These are phyloP conservation scores for Trichoderma sp. DNA, from an alignment of 2,329 filamentous ascomycete genomes.

Conservation along the genomic window DNA sequence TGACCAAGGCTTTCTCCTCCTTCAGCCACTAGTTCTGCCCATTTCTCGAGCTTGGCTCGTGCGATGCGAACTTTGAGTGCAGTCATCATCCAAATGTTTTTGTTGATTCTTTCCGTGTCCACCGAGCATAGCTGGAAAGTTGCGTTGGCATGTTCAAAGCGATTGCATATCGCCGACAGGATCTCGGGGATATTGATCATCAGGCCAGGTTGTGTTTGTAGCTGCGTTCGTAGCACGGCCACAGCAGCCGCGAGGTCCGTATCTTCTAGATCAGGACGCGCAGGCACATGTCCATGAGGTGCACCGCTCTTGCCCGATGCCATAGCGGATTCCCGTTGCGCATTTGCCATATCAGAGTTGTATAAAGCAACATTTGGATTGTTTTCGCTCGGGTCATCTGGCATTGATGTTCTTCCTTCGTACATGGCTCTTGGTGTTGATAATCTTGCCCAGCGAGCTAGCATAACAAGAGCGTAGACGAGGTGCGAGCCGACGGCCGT, in stretches of 20 bases:
- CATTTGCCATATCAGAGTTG: constrained; percentile 29
- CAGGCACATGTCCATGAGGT: not conserved
- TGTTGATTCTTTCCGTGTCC: constrained; percentile 41
- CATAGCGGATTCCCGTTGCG: constrained; percentile 8
- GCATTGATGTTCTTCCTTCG: constrained; percentile 32
- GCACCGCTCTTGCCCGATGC: not conserved
- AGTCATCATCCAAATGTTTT: constrained; percentile 52
- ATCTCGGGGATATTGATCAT: constrained; percentile 49
- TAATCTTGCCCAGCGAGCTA: constrained; percentile 54
- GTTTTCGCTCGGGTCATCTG: constrained; percentile 30
- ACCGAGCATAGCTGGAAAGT: constrained; percentile 38
- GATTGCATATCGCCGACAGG: constrained; percentile 43
- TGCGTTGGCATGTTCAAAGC: constrained; percentile 48
- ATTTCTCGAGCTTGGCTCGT: constrained; percentile 49
- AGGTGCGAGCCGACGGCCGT: constrained; percentile 49
- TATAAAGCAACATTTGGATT: constrained; percentile 29
- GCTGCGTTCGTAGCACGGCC: constrained; percentile 43
- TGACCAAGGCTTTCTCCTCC: constrained; percentile 36
- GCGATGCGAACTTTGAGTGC: constrained; percentile 51
- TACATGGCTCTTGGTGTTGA: constrained; percentile 41
- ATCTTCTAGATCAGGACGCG: constrained; percentile 37
- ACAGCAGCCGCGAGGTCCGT: constrained; percentile 45
- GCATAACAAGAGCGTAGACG: constrained; percentile 53
- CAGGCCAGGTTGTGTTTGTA: constrained; percentile 48
- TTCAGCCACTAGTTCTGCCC: constrained; percentile 48